Evolutionary conservation across 2,329 filamentous ascomycete species (phyloP).

Genomic region (Apiospora malaysiana): DNA sequence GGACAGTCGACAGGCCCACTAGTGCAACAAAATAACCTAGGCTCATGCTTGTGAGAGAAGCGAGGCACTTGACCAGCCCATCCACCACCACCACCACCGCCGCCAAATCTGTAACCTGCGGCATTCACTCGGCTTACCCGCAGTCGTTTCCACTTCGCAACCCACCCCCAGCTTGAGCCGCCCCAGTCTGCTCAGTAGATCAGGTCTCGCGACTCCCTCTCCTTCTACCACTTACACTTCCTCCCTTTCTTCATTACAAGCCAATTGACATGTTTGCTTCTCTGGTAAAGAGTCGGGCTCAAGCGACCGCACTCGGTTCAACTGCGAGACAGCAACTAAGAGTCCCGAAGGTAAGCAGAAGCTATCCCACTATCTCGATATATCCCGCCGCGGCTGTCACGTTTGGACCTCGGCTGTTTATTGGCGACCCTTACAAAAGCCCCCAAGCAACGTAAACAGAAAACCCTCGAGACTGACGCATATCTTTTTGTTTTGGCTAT

Average conservation of each 20-base stretch:
- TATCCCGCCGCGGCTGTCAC: not conserved
- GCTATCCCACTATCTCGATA: conserved; percentile 7
- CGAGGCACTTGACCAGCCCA: conserved; percentile 5
- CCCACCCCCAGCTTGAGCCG: conserved; percentile 24
- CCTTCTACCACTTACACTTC: conserved; percentile 24
- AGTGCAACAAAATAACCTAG: conserved; percentile 3
- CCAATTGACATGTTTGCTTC: conserved; percentile 41
- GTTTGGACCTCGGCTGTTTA: not conserved
- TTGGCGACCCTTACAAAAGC: not conserved
- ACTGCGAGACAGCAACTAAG: conserved; percentile 33
- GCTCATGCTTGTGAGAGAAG: conserved; percentile 3
- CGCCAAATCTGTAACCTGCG: conserved; percentile 12
- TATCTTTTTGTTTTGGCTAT: not conserved
- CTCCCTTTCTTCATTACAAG: conserved; percentile 19
- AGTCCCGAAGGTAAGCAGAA: conserved; percentile 32
- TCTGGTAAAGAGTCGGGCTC: conserved; percentile 41
- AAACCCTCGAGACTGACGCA: not conserved
- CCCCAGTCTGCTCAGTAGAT: conserved; percentile 21
- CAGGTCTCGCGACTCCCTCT: conserved; percentile 25
- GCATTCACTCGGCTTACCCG: conserved; percentile 18
- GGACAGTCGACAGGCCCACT: not conserved
- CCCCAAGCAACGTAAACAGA: not conserved
- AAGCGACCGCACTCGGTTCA: conserved; percentile 40
- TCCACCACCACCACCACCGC: conserved; percentile 5
- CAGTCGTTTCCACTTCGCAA: conserved; percentile 19